Base-by-base conservation (phyloP, 1,139 yeast species). In the Lodderomyces elongisporus region DNA sequence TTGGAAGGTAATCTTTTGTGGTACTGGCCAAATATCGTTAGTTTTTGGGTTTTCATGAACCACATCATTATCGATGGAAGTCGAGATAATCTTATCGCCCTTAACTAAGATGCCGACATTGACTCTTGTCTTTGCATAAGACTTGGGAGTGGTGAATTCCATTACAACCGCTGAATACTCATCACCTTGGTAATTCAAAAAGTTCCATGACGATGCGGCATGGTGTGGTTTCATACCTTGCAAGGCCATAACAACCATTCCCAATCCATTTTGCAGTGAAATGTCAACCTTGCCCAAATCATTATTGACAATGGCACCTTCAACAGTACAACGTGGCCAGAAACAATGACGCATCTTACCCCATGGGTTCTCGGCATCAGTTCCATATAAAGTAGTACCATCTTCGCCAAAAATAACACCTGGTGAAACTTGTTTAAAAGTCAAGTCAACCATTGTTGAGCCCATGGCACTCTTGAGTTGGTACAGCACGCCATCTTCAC, bases 141-240 rank as follows among this genome's bases (percentile, higher is more conserved):
- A 81, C 37, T 67, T 78, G 17, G 98, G 98, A 5, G 98, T 93
- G 33, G 91, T 84, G 65, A 87, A 91, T 59, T 91, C 96, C 97
- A 91, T 91, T 46, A 85, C 76, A 16, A 88, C 79, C 5, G 85
- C 94, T 25, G 91, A 70, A 48, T 72, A 67, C 27, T 78, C 66
- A 31, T 78, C 73, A 16, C 94, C 83, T 54, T 87, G 96, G 71
- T 85, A 89, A 60, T 85, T 85, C 46, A 85, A 62, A 58, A 91
- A 91, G 62, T 91, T 93, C 98, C 98, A 91, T 16, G 88, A 64
- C 44, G 94, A 85, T 37, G 98, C 98, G 23, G 96, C 96, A 60
- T 91, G 98, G 59, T 91, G 97, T 10, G 98, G 98, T 61, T 91
- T 91, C 97, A 91, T 89, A 41, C 97, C 97, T 66, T 91, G 98